Conservation (phyloP, 306 rosid genomes). For the Begonia loranthoides region DNA sequence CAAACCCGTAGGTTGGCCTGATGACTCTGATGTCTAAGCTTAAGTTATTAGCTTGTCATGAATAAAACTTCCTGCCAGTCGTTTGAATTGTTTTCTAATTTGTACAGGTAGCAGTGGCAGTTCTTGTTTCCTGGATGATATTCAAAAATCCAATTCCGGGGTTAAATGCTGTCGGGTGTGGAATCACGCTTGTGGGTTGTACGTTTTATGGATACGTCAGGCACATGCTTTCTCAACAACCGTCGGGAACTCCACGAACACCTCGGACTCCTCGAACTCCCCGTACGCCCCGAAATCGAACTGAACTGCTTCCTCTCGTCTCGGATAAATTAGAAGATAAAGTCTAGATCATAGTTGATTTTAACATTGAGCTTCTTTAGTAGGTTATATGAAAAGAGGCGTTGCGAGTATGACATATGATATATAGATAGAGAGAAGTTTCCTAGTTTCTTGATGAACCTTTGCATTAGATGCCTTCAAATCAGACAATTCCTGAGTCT, state of each 20-base stretch:
- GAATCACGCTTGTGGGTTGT: constrained; percentile 75
- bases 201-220: constrained; percentile 92
- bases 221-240: constrained; percentile 75
- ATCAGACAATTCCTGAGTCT: not conserved
- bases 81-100: not conserved
- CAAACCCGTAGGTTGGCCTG: too few species aligned
- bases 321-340: constrained; percentile 88
- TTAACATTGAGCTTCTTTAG: not conserved
- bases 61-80: too few species aligned
- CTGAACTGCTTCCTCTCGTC: constrained; percentile 90
- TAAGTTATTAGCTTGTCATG: too few species aligned
- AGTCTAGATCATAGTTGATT: constrained; percentile 19
- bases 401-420: not conserved
- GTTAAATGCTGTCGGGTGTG: constrained; percentile 79
- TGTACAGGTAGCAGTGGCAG: constrained; percentile 89
- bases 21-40: too few species aligned
- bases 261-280: constrained; percentile 35
- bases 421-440: not conserved
- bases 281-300: constrained; percentile 60
- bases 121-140: constrained; percentile 89
- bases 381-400: not conserved
- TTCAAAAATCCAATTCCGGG: constrained; percentile 80
- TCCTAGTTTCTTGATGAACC: not conserved
- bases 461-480: not conserved
- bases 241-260: constrained; percentile 55